Evolutionary conservation across 2,329 filamentous ascomycete species (phyloP).

Genomic region (Diplodia corticola): DNA sequence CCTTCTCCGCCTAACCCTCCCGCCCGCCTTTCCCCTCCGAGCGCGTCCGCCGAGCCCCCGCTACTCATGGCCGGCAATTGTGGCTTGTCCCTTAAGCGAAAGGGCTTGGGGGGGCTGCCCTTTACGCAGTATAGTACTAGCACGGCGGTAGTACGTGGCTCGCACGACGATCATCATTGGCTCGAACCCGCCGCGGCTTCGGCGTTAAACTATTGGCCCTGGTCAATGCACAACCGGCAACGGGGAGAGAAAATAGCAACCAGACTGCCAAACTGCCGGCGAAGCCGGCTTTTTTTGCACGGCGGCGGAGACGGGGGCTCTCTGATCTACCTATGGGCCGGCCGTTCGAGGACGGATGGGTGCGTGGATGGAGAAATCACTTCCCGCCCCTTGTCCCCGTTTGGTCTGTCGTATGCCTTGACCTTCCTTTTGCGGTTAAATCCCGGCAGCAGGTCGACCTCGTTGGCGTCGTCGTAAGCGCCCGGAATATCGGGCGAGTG

Average conservation of each 20-base stretch:
- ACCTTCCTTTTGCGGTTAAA: constrained; percentile 12
- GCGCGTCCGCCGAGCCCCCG: neutral
- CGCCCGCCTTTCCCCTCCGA: neutral
- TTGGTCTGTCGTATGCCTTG: neutral
- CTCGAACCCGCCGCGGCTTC: neutral
- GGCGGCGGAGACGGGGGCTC: neutral
- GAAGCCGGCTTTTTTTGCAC: neutral
- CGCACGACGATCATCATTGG: neutral
- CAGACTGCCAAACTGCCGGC: neutral
- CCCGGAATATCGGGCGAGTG: neutral
- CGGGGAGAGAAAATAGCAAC: neutral
- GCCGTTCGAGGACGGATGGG: neutral
- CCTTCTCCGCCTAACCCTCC: neutral
- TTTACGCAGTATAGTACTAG: neutral
- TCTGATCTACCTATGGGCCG: neutral
- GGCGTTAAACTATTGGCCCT: neutral
- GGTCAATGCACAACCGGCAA: neutral
- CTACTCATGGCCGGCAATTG: neutral
- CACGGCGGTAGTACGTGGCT: neutral
- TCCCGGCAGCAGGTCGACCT: neutral
- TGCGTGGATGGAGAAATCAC: neutral
- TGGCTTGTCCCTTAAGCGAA: neutral
- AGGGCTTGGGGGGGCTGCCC: neutral
- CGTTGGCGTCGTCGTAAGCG: constrained; percentile 2
- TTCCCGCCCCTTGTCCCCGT: neutral